A percentile compares a stretch with the other conserved stretches of the same genome.
Evolutionary conservation across 208 protist genomes (phyloP).

Genomic region (Lotmaria passim): DNA sequence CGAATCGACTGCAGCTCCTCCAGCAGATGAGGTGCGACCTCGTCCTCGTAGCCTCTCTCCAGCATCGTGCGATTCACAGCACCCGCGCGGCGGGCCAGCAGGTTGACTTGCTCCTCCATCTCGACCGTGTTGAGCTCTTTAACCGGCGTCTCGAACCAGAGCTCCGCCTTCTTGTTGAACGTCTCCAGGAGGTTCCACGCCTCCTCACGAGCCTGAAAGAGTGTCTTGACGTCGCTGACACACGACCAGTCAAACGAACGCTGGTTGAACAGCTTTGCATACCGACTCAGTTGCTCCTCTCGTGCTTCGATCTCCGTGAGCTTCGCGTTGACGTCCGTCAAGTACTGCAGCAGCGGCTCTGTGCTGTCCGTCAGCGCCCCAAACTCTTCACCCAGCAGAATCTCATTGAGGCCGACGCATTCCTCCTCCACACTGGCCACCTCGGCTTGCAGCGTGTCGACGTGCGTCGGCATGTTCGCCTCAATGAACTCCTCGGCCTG

Average conservation of each 20-base stretch:
- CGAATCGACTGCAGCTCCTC: slow-evolving; percentile 81
- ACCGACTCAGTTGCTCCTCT: slow-evolving; percentile 78
- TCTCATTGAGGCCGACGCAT: slow-evolving; percentile 79
- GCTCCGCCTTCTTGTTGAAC: slow-evolving; percentile 84
- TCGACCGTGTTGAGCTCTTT: slow-evolving; percentile 82
- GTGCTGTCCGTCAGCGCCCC: slow-evolving; percentile 77
- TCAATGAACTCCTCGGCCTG: slow-evolving; percentile 91
- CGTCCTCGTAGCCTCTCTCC: slow-evolving; percentile 87
- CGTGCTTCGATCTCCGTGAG: slow-evolving; percentile 73
- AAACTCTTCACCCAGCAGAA: slow-evolving; percentile 90
- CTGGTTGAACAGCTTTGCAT: slow-evolving; percentile 86
- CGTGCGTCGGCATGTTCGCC: slow-evolving; percentile 77
- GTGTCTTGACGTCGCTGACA: slow-evolving; percentile 56
- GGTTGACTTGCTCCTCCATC: slow-evolving; percentile 89
- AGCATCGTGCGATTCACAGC: slow-evolving; percentile 72
- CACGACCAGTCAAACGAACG: slow-evolving; percentile 83
- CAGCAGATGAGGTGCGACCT: slow-evolving; percentile 79
- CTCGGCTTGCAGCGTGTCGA: slow-evolving; percentile 69
- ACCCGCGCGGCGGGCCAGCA: slow-evolving; percentile 71
- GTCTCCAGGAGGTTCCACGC: slow-evolving; percentile 82
- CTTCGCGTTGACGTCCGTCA: slow-evolving; percentile 80
- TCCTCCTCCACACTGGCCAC: slow-evolving; percentile 89
- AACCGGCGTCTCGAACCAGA: slow-evolving; percentile 85
- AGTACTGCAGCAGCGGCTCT: slow-evolving; percentile 85
- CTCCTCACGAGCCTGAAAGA: slow-evolving; percentile 79